A percentile compares a stretch with the other conserved stretches of the same genome.
phyloP scores from a whole-genome alignment of 257 asterid species.

The Solanum etuberosum region DNA sequence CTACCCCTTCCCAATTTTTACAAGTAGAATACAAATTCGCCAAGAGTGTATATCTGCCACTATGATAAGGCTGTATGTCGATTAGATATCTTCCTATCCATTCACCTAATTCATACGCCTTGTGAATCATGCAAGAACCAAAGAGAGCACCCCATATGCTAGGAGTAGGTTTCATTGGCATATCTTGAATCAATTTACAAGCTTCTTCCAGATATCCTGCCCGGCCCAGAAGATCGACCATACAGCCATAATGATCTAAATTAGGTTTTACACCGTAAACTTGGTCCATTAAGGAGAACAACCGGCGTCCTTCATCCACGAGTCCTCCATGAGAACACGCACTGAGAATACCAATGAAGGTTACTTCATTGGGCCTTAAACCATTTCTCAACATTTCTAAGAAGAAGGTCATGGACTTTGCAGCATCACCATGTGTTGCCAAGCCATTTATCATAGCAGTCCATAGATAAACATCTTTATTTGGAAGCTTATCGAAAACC shows the following conservation, averaged over 20 bases:
- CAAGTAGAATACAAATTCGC: slow-evolving; percentile 29
- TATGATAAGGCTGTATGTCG: slow-evolving; percentile 19
- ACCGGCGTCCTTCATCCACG: slow-evolving; percentile 20
- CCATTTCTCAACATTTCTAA: slow-evolving; percentile 29
- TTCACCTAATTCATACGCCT: slow-evolving; percentile 30
- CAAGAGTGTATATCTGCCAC: slow-evolving; percentile 34
- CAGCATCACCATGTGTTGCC: slow-evolving; percentile 41
- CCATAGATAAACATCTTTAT: slow-evolving; percentile 36
- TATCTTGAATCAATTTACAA: slow-evolving; percentile 18
- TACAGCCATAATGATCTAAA: slow-evolving; percentile 43
- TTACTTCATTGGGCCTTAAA: slow-evolving; percentile 35
- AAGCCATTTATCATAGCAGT: slow-evolving; percentile 38
- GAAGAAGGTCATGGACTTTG: slow-evolving; percentile 21
- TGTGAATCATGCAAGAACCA: slow-evolving; percentile 39
- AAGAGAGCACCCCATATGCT: slow-evolving; percentile 42
- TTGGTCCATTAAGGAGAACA: slow-evolving; percentile 24
- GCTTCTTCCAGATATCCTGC: slow-evolving; percentile 44
- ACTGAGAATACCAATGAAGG: slow-evolving; percentile 36
- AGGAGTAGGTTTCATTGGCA: slow-evolving; percentile 33
- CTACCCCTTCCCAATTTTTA: slow-evolving; percentile 27
- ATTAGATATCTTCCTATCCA: slow-evolving; percentile 27
- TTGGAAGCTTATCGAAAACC: slow-evolving; percentile 14
- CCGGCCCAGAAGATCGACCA: slow-evolving; percentile 52
- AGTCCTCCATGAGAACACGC: slow-evolving; percentile 49
- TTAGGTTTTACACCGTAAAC: slow-evolving; percentile 28